phyloP scores from a whole-genome alignment of 108 stramenopile genomes.

The Pseudonitzschia multistriata region DNA sequence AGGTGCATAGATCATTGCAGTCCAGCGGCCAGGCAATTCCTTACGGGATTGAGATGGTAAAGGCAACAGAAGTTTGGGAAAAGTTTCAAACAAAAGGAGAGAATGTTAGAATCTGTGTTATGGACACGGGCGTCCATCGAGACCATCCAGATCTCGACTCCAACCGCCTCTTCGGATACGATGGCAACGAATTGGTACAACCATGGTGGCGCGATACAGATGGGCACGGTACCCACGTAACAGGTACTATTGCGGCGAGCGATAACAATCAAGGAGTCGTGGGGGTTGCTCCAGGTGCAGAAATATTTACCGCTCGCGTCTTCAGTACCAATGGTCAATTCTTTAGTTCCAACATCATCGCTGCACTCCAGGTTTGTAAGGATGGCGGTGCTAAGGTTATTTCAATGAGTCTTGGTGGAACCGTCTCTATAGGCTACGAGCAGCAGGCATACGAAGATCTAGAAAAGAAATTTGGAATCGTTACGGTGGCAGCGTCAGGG shows the following conservation, averaged over 20 bases:
- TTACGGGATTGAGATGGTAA: conserved; percentile 21
- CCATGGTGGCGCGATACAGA: conserved; percentile 40
- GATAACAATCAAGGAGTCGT: conserved; percentile 35
- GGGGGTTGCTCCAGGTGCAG: conserved; percentile 33
- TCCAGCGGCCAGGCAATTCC: conserved; percentile 11
- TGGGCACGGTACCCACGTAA: conserved; percentile 55
- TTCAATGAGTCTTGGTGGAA: conserved; percentile 49
- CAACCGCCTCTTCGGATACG: conserved; percentile 10
- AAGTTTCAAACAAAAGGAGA: conserved; percentile 11
- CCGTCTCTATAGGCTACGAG: conserved; percentile 8
- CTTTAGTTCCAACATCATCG: conserved; percentile 36
- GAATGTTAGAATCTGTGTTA: conserved; percentile 40
- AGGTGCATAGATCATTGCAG: conserved; percentile 17
- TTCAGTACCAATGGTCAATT: conserved; percentile 40
- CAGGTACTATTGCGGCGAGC: conserved; percentile 57
- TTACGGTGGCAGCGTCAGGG: conserved; percentile 58
- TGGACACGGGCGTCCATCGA: conserved; percentile 48
- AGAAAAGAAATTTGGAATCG: conserved; percentile 40
- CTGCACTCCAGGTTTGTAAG: conserved; percentile 46
- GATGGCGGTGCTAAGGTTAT: conserved; percentile 50
- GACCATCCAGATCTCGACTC: conserved; percentile 34
- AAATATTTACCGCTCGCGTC: conserved; percentile 48
- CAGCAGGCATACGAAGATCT: conserved; percentile 29
- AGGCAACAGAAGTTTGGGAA: conserved; percentile 21
- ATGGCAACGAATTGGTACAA: conserved; percentile 25